These are phyloP conservation scores for Eucalyptus microcorys DNA, from an alignment of 345 rosid species.

Conservation along the genomic window DNA sequence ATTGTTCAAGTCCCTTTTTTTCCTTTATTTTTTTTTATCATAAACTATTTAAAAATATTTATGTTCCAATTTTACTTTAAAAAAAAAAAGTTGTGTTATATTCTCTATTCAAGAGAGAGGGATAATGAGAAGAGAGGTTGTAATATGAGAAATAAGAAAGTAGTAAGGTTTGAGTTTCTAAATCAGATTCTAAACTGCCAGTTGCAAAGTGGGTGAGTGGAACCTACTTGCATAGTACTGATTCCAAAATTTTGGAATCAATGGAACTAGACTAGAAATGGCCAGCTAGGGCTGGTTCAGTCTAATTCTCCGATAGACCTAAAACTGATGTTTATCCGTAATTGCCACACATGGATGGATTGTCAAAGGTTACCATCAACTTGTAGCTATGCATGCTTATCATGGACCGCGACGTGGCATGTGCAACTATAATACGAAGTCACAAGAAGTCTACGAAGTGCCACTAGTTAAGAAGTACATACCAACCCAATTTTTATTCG, in stretches of 20 bases:
- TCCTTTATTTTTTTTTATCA: neutral
- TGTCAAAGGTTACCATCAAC: neutral
- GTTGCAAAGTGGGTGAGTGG: neutral
- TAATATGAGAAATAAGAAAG: neutral
- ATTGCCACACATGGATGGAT: neutral
- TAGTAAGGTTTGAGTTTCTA: neutral
- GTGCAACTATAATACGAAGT: neutral
- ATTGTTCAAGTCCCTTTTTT: neutral
- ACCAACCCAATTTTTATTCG: neutral
- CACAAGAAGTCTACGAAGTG: neutral
- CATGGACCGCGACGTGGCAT: neutral
- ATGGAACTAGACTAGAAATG: neutral
- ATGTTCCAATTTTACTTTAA: neutral
- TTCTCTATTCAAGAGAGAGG: neutral
- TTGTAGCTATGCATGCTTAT: neutral
- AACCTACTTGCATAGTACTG: neutral
- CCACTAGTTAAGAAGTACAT: neutral
- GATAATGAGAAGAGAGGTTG: neutral
- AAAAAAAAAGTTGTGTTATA: neutral
- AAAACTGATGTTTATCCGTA: neutral
- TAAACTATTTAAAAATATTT: neutral
- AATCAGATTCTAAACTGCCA: neutral
- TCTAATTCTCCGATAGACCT: neutral
- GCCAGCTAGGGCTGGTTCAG: fast-evolving
- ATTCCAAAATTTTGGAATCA: neutral